Base-by-base conservation (phyloP, 257 asterid species). In the Petrea volubilis region DNA sequence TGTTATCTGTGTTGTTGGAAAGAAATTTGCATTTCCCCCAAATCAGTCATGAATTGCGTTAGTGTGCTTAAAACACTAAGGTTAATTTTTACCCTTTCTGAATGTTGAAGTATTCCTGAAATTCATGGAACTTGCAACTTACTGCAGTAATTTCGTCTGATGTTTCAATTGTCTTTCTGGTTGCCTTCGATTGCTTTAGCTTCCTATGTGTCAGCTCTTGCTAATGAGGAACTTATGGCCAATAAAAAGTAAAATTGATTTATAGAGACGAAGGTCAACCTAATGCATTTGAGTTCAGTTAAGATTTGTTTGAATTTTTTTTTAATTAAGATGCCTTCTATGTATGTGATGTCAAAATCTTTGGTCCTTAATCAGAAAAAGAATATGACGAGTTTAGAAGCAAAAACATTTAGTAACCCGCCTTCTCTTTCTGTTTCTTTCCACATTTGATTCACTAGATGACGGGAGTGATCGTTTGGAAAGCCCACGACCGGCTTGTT, bases 11-110 rank as follows among this genome's bases (percentile, higher is more conserved):
- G 13, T 57, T 29, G 1, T 49, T 8, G 69, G 41, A 51, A 40
- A 20, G 28, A 21, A 18, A 8, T 13, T 28, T 46, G 60, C 56
- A 52, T 40, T 23, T 38, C 5, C 29, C 62, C 29, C 44, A 52
- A 24, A 36, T n/a, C 23, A 17, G 17, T 46, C 44, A 47, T 29
- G 50, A 58, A 38, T 27, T 70, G 59, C 38, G 33, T 38, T 53
- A 21, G 47, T 72, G n/a, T 70, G 47, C 38, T 59, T 53, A 34
- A 43, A 49, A 33, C 68, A 38, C 31, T 47, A 15, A 29, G 13
- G 12, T 56, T 8, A 12, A 12, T 76, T 12, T 59, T 8, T 38
- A 27, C 58, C 64, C 74, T n/a, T n/a, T n/a, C 58, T 56, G 71
- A 56, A 46, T 38, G 34, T 15, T 29, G 28, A 50, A 34, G 9